phyloP scores from a whole-genome alignment of 805 yeast genomes.

The Lachancea thermotolerans region DNA sequence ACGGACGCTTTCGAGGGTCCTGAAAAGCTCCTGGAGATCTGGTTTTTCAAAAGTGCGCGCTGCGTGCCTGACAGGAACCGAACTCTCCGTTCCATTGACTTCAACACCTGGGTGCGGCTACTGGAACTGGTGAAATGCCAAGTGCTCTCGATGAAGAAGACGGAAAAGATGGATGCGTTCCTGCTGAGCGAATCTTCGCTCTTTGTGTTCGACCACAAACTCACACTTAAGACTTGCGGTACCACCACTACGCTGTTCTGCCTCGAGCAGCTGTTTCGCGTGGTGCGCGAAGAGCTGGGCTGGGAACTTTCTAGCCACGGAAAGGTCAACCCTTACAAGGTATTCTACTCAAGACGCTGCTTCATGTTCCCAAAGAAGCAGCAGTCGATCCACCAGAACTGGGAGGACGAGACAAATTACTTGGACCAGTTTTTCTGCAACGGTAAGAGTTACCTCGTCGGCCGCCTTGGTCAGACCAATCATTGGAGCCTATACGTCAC shows the following conservation, averaged over 20 bases:
- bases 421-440: constrained; percentile 58
- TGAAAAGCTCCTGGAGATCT: constrained; percentile 83
- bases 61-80: constrained; percentile 31
- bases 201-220: constrained; percentile 79
- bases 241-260: constrained; percentile 87
- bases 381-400: constrained; percentile 68
- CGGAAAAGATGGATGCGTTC: constrained; percentile 68
- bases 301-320: constrained; percentile 33
- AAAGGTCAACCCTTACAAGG: constrained; percentile 44
- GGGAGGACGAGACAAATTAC: constrained; percentile 73
- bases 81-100: constrained; percentile 60
- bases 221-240: constrained; percentile 91
- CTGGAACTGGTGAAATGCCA: constrained; percentile 84
- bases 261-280: constrained; percentile 53
- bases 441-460: constrained; percentile 69
- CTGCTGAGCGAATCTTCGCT: constrained; percentile 83
- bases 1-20: constrained; percentile 96
- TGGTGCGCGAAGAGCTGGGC: constrained; percentile 37
- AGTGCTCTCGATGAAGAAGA: constrained; percentile 69
- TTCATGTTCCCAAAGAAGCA: constrained; percentile 86
- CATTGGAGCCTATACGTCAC: constrained; percentile 88
- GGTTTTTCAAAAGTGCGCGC: constrained; percentile 59
- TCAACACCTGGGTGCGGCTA: constrained; percentile 61
- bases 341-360: constrained; percentile 84
- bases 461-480: constrained; percentile 61